phyloP scores from a whole-genome alignment of 83 land plant genomes.

The Picea engelmannii region DNA sequence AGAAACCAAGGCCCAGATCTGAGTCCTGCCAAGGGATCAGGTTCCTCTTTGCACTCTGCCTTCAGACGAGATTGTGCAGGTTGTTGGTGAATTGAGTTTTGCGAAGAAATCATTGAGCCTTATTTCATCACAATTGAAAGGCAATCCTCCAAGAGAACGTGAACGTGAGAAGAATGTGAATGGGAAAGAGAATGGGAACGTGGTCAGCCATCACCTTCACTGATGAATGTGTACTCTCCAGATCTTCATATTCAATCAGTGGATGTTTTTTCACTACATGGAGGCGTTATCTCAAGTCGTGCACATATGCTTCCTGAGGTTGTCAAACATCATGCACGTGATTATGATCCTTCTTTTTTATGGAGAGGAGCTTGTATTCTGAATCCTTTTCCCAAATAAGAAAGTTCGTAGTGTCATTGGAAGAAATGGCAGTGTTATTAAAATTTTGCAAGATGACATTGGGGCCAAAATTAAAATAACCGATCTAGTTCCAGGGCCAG shows the following conservation, averaged over 20 bases:
- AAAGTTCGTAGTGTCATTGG: conserved; percentile 68
- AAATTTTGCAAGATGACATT: conserved; percentile 53
- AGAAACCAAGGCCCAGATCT: conserved; percentile 43
- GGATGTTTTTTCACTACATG: conserved; percentile 37
- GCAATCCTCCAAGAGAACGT: conserved; percentile 73
- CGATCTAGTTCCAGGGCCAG: conserved; percentile 44
- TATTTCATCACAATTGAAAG: conserved; percentile 67
- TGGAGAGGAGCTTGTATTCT: conserved; percentile 43
- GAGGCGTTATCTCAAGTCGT: conserved; percentile 17
- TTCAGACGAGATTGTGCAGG: conserved; percentile 64
- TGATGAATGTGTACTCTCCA: conserved; percentile 33
- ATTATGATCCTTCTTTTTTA: conserved; percentile 15
- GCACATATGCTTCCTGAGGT: conserved; percentile 20
- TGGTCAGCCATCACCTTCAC: conserved; percentile 8
- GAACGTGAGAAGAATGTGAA: conserved; percentile 15
- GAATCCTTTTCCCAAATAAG: conserved; percentile 52
- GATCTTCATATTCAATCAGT: conserved; percentile 42
- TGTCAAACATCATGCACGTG: conserved; percentile 26
- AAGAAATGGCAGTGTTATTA: conserved; percentile 57
- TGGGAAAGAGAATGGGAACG: conserved; percentile 3
- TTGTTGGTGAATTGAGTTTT: conserved; percentile 63
- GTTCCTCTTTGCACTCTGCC: conserved; percentile 45
- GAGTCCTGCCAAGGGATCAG: conserved; percentile 50
- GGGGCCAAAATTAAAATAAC: conserved; percentile 63
- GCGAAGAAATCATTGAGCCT: conserved; percentile 67